These are phyloP conservation scores for Cryphonectria japonica DNA, from an alignment of 2,329 filamentous ascomycete genomes.

Conservation along the genomic window DNA sequence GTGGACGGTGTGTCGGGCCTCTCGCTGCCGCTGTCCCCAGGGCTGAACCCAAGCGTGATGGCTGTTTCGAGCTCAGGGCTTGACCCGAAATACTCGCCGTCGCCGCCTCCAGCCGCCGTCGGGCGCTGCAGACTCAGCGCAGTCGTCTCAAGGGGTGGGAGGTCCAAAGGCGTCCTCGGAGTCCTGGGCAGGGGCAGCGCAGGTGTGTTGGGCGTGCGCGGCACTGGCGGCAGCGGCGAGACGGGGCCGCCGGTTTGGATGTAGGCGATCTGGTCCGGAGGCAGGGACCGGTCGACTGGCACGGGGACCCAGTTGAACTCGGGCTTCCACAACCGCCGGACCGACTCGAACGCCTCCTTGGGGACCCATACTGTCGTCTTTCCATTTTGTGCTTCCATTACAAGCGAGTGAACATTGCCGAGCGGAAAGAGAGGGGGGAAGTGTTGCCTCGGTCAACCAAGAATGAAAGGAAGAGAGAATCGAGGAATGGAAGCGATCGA, in stretches of 20 bases:
- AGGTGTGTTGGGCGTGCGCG: conserved; percentile 12
- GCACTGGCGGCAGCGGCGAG: conserved; percentile 13
- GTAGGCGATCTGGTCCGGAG: conserved; percentile 25
- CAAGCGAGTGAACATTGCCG: conserved; percentile 25
- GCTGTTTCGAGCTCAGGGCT: conserved; percentile 26
- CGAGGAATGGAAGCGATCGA: neutral
- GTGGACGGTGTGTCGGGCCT: conserved; percentile 25
- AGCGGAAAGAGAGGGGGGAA: neutral
- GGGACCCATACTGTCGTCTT: conserved; percentile 30
- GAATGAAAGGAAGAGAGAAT: neutral
- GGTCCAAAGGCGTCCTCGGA: conserved; percentile 10
- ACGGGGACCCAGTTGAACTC: conserved; percentile 28
- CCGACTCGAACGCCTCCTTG: conserved; percentile 26
- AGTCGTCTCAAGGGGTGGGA: conserved; percentile 11
- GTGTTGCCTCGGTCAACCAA: conserved; percentile 5
- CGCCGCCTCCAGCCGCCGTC: too few species aligned
- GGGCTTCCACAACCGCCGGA: conserved; percentile 28
- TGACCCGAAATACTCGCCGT: neutral
- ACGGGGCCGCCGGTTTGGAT: conserved; percentile 13
- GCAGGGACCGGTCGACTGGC: conserved; percentile 26
- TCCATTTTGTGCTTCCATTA: conserved; percentile 27
- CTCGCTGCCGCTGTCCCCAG: conserved; percentile 15
- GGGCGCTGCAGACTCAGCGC: neutral
- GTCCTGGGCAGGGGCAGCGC: conserved; percentile 7
- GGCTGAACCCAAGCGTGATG: conserved; percentile 16